Evolutionary conservation across 2,329 filamentous ascomycete genomes (phyloP).

Genomic region (Podosphaera xanthii): DNA sequence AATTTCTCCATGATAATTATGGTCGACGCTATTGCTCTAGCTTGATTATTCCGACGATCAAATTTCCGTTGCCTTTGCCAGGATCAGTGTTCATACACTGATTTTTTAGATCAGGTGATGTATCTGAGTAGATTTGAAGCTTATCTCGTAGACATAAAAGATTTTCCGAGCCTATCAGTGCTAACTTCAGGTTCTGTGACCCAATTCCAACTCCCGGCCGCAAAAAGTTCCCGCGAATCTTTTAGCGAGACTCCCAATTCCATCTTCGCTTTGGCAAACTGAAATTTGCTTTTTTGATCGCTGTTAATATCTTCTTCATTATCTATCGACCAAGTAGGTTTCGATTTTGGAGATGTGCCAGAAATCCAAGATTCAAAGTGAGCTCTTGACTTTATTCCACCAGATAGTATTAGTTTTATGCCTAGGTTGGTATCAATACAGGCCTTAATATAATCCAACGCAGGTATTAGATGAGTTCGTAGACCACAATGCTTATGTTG

Average conservation of each 20-base stretch:
- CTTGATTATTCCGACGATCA: too few relatives aligned
- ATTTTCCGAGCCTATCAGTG: background rate
- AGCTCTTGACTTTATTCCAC: conserved; percentile 6
- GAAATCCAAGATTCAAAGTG: conserved; percentile 11
- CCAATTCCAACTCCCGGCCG: conserved; percentile 35
- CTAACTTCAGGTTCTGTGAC: conserved; percentile 14
- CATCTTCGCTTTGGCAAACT: conserved; percentile 27
- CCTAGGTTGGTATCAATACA: conserved; percentile 22
- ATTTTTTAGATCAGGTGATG: too few relatives aligned
- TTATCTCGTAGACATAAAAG: background rate
- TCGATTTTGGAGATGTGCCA: background rate
- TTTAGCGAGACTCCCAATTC: conserved; percentile 26
- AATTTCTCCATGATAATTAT: too few relatives aligned
- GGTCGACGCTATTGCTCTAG: too few relatives aligned
- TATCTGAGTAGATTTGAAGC: background rate
- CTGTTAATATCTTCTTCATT: conserved; percentile 6
- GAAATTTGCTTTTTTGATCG: conserved; percentile 17
- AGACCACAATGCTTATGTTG: conserved; percentile 54
- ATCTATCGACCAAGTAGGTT: conserved; percentile 5
- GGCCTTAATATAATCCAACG: conserved; percentile 39
- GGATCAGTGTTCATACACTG: too few relatives aligned
- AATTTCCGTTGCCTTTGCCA: too few relatives aligned
- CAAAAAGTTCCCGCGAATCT: conserved; percentile 31
- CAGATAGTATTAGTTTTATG: conserved; percentile 7
- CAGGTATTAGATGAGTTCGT: conserved; percentile 37